Evolutionary conservation across 768 basidiomycete species (phyloP).

Genomic region (Bullera alba): DNA sequence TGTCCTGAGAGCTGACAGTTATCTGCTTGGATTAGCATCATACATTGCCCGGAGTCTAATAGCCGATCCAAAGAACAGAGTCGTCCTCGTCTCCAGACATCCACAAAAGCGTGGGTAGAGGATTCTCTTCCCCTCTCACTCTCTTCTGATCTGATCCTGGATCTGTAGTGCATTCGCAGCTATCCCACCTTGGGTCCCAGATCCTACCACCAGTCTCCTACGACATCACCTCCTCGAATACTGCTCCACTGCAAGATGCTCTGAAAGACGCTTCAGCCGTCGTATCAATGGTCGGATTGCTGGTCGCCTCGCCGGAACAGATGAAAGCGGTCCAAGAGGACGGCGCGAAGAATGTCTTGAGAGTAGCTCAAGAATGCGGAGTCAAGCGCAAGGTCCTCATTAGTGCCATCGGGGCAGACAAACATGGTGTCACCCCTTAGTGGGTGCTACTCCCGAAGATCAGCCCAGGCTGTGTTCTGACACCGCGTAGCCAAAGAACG

Average conservation of each 20-base stretch:
- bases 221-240: constrained; percentile 55
- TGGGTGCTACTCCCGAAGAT: constrained; percentile 19
- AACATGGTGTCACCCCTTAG: constrained; percentile 57
- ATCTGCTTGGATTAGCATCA: constrained; percentile 49
- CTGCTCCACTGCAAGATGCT: constrained; percentile 23
- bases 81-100: constrained; percentile 59
- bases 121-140: constrained; percentile 26
- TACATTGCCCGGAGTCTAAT: constrained; percentile 58
- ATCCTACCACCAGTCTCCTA: constrained; percentile 49
- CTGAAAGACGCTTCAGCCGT: constrained; percentile 57
- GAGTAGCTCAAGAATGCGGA: constrained; percentile 52
- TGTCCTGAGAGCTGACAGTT: constrained; percentile 2
- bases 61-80: constrained; percentile 46
- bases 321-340: constrained; percentile 61
- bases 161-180: constrained; percentile 38
- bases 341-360: constrained; percentile 63
- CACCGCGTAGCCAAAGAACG: constrained; percentile 31
- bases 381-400: constrained; percentile 47
- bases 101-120: constrained; percentile 48
- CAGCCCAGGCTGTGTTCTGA: not conserved
- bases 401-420: constrained; percentile 69
- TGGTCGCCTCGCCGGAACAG: constrained; percentile 55
- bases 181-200: constrained; percentile 42
- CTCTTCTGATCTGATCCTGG: not conserved
- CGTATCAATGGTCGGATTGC: constrained; percentile 63